phyloP scores from a whole-genome alignment of 2,329 filamentous ascomycete species.

The Cordyceps fumosorosea region DNA sequence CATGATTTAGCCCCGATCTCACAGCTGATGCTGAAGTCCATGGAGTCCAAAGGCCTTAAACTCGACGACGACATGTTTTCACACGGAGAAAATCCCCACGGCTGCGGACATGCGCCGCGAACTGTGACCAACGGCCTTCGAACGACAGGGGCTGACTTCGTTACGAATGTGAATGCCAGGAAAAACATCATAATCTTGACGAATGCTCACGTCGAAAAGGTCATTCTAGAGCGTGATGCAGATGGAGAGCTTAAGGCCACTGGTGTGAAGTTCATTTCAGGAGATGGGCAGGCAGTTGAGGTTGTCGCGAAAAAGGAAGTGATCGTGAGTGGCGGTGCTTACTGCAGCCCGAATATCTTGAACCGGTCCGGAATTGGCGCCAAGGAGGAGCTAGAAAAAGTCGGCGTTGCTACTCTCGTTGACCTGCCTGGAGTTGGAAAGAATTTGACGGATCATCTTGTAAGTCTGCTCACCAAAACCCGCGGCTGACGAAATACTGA shows the following conservation, averaged over 20 bases:
- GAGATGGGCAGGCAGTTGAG: slow-evolving; percentile 34
- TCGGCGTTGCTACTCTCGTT: slow-evolving; percentile 34
- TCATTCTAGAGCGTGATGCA: slow-evolving; percentile 35
- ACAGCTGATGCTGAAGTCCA: slow-evolving; percentile 45
- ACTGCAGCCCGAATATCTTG: slow-evolving; percentile 45
- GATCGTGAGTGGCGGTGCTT: slow-evolving; percentile 40
- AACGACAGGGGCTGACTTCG: slow-evolving; percentile 47
- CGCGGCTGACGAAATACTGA: neutral
- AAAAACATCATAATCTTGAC: slow-evolving; percentile 42
- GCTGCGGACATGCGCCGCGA: slow-evolving; percentile 48
- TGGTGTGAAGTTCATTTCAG: slow-evolving; percentile 35
- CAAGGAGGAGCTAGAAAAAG: slow-evolving; percentile 33
- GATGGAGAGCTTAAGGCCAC: slow-evolving; percentile 34
- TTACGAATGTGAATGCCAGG: slow-evolving; percentile 31
- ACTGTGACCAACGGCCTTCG: slow-evolving; percentile 47
- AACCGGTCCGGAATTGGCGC: slow-evolving; percentile 47
- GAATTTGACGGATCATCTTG: slow-evolving; percentile 44
- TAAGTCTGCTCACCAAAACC: slow-evolving; percentile 7
- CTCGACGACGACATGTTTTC: slow-evolving; percentile 55
- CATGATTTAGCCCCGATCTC: slow-evolving; percentile 55
- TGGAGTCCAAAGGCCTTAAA: slow-evolving; percentile 46
- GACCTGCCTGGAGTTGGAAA: slow-evolving; percentile 43
- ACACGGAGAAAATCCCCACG: slow-evolving; percentile 41
- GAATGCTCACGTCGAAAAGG: slow-evolving; percentile 44
- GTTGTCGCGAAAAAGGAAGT: slow-evolving; percentile 32